phyloP scores from a whole-genome alignment of 768 basidiomycete species.

The Auriscalpium vulgare region DNA sequence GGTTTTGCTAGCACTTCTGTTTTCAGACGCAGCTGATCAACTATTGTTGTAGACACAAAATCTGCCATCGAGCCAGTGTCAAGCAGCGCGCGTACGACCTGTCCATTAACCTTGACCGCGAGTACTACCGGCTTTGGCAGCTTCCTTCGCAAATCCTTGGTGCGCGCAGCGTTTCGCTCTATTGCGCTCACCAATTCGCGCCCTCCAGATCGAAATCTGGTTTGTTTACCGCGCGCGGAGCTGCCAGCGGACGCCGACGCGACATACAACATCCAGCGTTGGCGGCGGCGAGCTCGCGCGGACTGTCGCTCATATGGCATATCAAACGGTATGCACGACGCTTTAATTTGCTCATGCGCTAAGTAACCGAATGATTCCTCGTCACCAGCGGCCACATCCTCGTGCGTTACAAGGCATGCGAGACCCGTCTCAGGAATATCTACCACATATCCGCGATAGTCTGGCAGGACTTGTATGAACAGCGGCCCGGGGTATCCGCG shows the following conservation, averaged over 20 bases:
- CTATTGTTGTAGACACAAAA: conserved; percentile 24
- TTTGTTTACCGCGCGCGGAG: background rate
- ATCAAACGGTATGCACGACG: background rate
- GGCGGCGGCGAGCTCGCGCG: background rate
- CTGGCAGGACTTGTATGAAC: background rate
- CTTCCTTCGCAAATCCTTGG: background rate
- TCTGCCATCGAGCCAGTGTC: conserved; percentile 24
- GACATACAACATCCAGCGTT: background rate
- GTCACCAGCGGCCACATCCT: background rate
- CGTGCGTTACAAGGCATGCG: background rate
- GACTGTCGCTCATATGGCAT: background rate
- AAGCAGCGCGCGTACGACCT: conserved; percentile 10
- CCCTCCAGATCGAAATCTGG: background rate
- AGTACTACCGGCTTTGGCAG: conserved; percentile 13
- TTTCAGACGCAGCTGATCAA: conserved; percentile 21
- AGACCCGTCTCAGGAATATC: background rate
- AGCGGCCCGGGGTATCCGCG: background rate
- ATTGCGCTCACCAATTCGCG: background rate
- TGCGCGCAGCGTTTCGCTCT: background rate
- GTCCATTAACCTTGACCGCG: conserved; percentile 13
- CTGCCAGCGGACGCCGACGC: too few species aligned
- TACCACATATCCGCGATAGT: background rate
- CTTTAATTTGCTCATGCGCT: background rate
- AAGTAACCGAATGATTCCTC: background rate
- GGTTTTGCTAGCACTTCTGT: conserved; percentile 22